These are phyloP conservation scores for Penicillium sp. DNA, from an alignment of 2,329 filamentous ascomycete genomes.

Conservation along the genomic window DNA sequence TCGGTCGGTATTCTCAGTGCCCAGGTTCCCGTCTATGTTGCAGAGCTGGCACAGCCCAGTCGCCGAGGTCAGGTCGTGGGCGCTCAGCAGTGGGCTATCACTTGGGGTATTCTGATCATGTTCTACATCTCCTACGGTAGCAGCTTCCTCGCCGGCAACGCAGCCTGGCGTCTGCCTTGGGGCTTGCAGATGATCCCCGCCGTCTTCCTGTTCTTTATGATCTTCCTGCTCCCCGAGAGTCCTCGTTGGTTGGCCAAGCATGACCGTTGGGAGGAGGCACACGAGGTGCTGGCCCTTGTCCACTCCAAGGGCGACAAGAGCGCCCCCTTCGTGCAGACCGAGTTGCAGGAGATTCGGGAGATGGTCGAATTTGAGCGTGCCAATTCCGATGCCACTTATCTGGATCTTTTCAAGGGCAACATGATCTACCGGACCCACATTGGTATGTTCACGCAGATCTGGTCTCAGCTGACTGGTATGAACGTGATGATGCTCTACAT, in stretches of 20 bases:
- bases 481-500: slow-evolving; percentile 76
- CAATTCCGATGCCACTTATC: slow-evolving; percentile 69
- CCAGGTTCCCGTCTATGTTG: slow-evolving; percentile 70
- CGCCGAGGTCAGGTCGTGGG: slow-evolving; percentile 66
- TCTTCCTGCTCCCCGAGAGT: slow-evolving; percentile 57
- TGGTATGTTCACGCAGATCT: slow-evolving; percentile 73
- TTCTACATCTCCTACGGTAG: slow-evolving; percentile 66
- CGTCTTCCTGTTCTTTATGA: slow-evolving; percentile 59
- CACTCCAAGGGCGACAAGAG: slow-evolving; percentile 67
- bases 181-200: slow-evolving; percentile 66
- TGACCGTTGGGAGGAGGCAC: slow-evolving; percentile 59
- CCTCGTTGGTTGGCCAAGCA: slow-evolving; percentile 66
- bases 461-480: slow-evolving; percentile 76
- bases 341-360: slow-evolving; percentile 72
- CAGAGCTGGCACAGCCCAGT: slow-evolving; percentile 62
- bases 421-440: slow-evolving; percentile 75
- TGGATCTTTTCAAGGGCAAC: slow-evolving; percentile 70
- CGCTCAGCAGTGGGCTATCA: slow-evolving; percentile 74
- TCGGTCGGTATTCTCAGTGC: slow-evolving; percentile 74
- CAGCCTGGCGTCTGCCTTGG: slow-evolving; percentile 67
- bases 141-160: slow-evolving; percentile 59
- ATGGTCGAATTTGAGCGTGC: slow-evolving; percentile 72
- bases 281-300: slow-evolving; percentile 55
- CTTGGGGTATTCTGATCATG: slow-evolving; percentile 71
- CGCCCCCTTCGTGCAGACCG: slow-evolving; percentile 65